Evolutionary conservation across 768 basidiomycete species (phyloP).

Genomic region (Tulasnella sp.): DNA sequence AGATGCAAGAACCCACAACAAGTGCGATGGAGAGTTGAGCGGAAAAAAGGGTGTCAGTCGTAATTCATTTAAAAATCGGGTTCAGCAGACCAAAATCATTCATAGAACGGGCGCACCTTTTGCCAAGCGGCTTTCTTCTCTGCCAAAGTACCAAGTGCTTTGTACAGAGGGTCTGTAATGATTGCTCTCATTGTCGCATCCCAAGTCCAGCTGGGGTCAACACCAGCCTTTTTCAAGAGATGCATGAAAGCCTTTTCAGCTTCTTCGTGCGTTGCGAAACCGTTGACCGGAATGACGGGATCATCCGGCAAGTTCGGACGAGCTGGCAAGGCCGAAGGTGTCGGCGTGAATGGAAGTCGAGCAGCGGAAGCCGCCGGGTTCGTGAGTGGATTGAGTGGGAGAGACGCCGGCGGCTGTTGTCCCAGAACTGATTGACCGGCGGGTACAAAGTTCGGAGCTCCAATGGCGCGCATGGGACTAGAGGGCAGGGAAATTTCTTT

Average conservation of each 20-base stretch:
- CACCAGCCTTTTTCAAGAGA: conserved; percentile 77
- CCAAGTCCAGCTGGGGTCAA: conserved; percentile 93
- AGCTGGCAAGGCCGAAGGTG: conserved; percentile 39
- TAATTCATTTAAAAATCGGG: background rate
- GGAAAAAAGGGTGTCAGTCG: background rate
- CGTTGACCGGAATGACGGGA: conserved; percentile 80
- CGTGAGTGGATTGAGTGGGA: conserved; percentile 26
- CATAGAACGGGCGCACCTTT: conserved; percentile 46
- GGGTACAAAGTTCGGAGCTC: conserved; percentile 14
- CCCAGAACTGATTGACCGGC: conserved; percentile 28
- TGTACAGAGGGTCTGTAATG: conserved; percentile 96
- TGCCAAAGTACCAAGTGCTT: conserved; percentile 81
- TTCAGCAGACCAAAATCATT: background rate
- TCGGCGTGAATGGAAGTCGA: conserved; percentile 41
- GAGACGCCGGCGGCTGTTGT: conserved; percentile 38
- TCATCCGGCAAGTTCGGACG: conserved; percentile 77
- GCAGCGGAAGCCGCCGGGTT: conserved; percentile 27
- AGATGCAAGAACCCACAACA: background rate
- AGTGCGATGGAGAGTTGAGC: background rate
- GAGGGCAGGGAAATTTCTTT: conserved; percentile 25
- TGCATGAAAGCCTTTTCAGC: conserved; percentile 92
- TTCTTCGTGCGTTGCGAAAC: conserved; percentile 75
- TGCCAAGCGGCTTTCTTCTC: conserved; percentile 94
- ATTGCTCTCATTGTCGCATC: conserved; percentile 96
- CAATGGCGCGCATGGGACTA: conserved; percentile 20